phyloP scores from a whole-genome alignment of 352 stramenopile genomes.

The Globisporangium iwayamae region DNA sequence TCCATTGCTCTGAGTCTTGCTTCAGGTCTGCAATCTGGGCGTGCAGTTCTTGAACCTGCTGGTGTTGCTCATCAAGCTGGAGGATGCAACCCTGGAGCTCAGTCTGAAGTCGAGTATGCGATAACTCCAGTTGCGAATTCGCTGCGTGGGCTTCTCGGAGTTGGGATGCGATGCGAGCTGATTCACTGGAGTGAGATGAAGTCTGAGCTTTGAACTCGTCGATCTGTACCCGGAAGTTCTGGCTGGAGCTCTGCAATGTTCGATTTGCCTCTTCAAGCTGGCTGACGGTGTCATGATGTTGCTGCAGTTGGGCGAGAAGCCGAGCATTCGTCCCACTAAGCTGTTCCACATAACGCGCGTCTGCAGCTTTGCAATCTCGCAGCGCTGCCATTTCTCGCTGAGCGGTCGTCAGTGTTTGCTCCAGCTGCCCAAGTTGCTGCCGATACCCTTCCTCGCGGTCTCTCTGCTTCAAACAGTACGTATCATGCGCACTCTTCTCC shows the following conservation, averaged over 20 bases:
- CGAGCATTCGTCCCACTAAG: background rate
- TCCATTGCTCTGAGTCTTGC: background rate
- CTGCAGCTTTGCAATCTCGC: conserved; percentile 6
- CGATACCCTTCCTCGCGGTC: background rate
- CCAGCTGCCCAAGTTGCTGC: background rate
- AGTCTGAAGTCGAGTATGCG: conserved; percentile 1
- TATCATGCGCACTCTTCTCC: background rate
- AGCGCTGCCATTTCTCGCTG: conserved; percentile 8
- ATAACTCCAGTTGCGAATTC: background rate
- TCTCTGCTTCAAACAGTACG: background rate
- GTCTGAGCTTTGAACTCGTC: background rate
- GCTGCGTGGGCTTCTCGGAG: background rate
- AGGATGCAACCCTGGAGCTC: conserved; percentile 16
- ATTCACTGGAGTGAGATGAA: background rate
- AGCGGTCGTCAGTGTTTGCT: conserved; percentile 4
- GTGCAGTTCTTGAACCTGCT: background rate
- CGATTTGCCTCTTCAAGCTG: background rate
- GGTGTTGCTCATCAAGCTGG: background rate
- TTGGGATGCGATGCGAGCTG: background rate
- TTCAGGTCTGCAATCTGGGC: background rate
- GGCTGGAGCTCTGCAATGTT: background rate
- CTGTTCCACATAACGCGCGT: background rate
- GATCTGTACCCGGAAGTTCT: background rate
- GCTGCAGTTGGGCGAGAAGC: background rate
- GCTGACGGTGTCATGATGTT: background rate